Base-by-base conservation (phyloP, 169 alveolate species). In the Cryptosporidium tyzzeri region DNA sequence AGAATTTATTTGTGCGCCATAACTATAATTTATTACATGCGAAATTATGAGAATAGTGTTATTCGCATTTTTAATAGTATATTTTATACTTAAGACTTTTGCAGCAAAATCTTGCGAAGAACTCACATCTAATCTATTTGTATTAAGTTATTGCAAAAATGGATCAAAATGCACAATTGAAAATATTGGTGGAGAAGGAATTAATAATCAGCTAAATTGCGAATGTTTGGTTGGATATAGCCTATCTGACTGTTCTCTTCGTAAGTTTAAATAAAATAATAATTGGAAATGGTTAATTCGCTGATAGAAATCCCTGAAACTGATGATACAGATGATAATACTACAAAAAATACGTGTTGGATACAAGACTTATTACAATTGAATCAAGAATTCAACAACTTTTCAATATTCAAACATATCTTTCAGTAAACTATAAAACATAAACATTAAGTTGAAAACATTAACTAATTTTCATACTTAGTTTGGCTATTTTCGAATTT, bases 341-440 rank as follows among this genome's bases (percentile, higher is more conserved):
- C 51, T 4, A 80, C 89, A 18, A 80, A 45, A 80, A 80, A 80
- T 41, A 80, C 89, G 6, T 80, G 89, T 65, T 80, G 89, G 89
- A 16, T 80, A 10, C 75, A 80, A 29, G 89, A 80, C 21, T 50
- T 80, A 12, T 61, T 80, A 7, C 89, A 80, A 80, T n/a, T 80
- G 41, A 65, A 80, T 44, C 89, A 80, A 48, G 61, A 62, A 18
- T 14, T 29, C 39, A 80, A 80, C 14, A 65, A 80, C 26, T 80
- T 80, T 65, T 37, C 80, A 14, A 23, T 18, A 35, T 80, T 59
- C 35, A 80, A 80, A 80, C 89, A 80, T 45, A 62, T 80, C 37
- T 80, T 37, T 62, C 26, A 16, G 12, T 23, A 53, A 29, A 70
- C 0, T 37, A 41, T 41, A 41, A 45, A 6, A 23, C 12, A 29